Percentiles rank a stretch among this genome's conserved stretches.
These are phyloP conservation scores for Sporothrix mexicana DNA, from an alignment of 2,329 filamentous ascomycete genomes.

Conservation along the genomic window DNA sequence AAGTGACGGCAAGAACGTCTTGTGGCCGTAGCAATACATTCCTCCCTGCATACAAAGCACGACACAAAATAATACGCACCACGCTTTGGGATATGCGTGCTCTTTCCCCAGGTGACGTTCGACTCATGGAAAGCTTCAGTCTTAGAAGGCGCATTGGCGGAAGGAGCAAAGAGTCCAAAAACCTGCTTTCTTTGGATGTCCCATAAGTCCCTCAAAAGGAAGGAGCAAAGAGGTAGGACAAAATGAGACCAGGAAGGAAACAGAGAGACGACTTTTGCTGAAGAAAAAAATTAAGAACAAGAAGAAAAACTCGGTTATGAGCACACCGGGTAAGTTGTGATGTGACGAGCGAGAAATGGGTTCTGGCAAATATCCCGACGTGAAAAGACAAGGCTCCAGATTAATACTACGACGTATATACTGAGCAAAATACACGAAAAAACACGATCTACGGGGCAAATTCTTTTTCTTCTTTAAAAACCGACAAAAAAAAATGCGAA, in stretches of 20 bases:
- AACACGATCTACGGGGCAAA: not conserved
- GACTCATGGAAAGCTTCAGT: not conserved
- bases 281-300: not conserved
- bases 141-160: not conserved
- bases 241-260: not conserved
- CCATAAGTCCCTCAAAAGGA: not conserved
- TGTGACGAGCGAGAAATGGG: no score
- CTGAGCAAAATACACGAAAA: constrained; percentile 4
- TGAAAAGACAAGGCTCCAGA: not conserved
- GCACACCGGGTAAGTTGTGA: constrained; percentile 25
- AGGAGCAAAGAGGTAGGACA: not conserved
- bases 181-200: constrained; percentile 15
- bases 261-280: no score
- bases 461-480: no score
- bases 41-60: not conserved
- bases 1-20: constrained; percentile 25
- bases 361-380: constrained; percentile 9
- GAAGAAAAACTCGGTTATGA: constrained; percentile 9
- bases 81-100: not conserved
- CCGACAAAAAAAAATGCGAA: not conserved
- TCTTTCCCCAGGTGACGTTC: not conserved
- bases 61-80: not conserved
- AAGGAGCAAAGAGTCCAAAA: constrained; percentile 12
- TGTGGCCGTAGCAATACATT: constrained; percentile 27
- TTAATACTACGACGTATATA: constrained; percentile 18